Evolutionary conservation across 495 filamentous ascomycete species (phyloP), one percentile per base, ranked within the genome.

Genomic region (Xylaria grammica): DNA sequence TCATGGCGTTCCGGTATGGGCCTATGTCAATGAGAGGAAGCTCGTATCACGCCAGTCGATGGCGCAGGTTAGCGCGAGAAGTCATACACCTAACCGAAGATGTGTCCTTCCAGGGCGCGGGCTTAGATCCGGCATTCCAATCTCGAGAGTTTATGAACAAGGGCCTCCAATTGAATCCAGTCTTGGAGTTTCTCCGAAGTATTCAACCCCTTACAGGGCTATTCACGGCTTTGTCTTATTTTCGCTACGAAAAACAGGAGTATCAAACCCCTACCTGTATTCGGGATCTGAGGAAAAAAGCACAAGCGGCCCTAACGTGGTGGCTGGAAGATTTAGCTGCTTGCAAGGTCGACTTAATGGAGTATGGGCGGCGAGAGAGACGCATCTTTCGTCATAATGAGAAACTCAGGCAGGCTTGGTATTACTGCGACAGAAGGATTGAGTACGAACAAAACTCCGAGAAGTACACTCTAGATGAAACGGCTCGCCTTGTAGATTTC

Each of bases 251-350:
- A 17, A 29, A 22, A 29, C 48, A 50, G 26, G 48, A 50, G 0
- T 3, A 50, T 50, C 22, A 27, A n/a, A 29, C 24, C 15, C 48
- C 48, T 6, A 29, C 11, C 48, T 50, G 48, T 24, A 27, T 24
- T 17, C 3, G 29, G 9, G 50, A 53, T 17, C 20, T 53, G 4
- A 53, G n/a, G 32, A 53, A 9, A 22, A 53, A 5, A 34, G 32
- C 32, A 17, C 15, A 30, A 19, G 20, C 29, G 8, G 32, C 50
- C 4, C 50, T 53, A 11, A 53, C 29, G 17, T 53, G 50, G 50
- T 53, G 50, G 50, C n/a, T 53, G 10, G 50, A 53, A 34, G 50
- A 53, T 20, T 22, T 53, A n/a, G 48, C 48, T 29, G 20, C 48
- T 50, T 53, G 50, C 19, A 4, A 13, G 50, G 50, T 53, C 1